These are phyloP conservation scores for Perilla frutescens DNA, from an alignment of 257 asterid genomes.

Conservation along the genomic window DNA sequence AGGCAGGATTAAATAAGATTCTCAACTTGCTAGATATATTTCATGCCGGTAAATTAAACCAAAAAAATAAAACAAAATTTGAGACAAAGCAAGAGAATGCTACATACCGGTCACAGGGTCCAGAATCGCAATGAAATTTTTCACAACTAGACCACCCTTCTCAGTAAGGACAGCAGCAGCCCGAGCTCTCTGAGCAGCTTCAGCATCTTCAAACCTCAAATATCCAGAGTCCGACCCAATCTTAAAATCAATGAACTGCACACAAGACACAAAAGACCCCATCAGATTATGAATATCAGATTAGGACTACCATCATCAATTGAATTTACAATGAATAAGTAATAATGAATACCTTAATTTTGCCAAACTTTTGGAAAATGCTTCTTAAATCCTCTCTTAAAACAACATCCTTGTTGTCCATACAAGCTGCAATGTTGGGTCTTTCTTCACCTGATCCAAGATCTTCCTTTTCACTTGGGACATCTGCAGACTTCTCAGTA, in stretches of 20 bases:
- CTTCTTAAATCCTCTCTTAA: constrained; percentile 83
- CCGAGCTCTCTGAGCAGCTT: constrained; percentile 79
- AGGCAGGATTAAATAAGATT: neutral
- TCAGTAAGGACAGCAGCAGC: constrained; percentile 90
- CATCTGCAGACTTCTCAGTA: constrained; percentile 48
- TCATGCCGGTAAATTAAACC: neutral
- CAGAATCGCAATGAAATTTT: constrained; percentile 72
- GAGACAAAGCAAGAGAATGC: neutral
- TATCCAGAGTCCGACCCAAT: constrained; percentile 79
- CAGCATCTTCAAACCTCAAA: constrained; percentile 86
- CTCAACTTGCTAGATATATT: neutral
- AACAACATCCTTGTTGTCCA: constrained; percentile 76
- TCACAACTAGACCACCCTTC: constrained; percentile 86
- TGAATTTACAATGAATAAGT: neutral
- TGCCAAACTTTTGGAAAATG: constrained; percentile 74
- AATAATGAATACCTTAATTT: constrained; percentile 66
- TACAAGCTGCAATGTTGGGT: constrained; percentile 45
- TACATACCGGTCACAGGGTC: constrained; percentile 87
- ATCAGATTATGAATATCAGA: neutral
- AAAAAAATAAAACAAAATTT: neutral
- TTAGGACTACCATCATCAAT: neutral
- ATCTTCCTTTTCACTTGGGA: constrained; percentile 46
- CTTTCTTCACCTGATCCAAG: constrained; percentile 50
- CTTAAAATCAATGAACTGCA: constrained; percentile 81
- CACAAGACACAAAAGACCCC: constrained; percentile 17